These are phyloP conservation scores for Lagenaria siceraria DNA, from an alignment of 306 rosid genomes.

Conservation along the genomic window DNA sequence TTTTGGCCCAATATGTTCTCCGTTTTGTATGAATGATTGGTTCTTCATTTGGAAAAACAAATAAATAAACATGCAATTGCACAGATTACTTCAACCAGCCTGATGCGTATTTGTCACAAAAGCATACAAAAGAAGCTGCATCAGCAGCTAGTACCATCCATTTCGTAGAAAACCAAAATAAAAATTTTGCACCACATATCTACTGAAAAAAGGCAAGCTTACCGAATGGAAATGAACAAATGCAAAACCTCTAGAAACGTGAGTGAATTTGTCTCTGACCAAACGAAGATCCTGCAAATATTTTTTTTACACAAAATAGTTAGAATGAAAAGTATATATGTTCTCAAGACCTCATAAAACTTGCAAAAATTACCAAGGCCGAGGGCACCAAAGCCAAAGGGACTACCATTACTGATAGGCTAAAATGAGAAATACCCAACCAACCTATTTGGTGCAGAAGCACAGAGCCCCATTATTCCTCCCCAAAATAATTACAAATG, in stretches of 20 bases:
- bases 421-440: background rate
- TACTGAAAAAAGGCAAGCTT: slow-evolving; percentile 14
- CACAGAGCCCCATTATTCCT: background rate
- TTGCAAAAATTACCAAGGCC: background rate
- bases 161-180: background rate
- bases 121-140: background rate
- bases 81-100: background rate
- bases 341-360: background rate
- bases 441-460: background rate
- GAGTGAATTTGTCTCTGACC: slow-evolving; percentile 95
- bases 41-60: background rate
- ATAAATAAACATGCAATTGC: background rate
- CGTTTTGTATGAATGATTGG: too few relatives aligned
- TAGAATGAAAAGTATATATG: background rate
- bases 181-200: background rate
- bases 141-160: background rate
- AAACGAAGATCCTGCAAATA: slow-evolving; percentile 87
- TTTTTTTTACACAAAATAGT: background rate
- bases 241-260: slow-evolving; percentile 96
- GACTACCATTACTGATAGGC: background rate
- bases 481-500: background rate
- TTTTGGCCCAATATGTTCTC: too few relatives aligned
- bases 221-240: slow-evolving; percentile 97
- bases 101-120: background rate
- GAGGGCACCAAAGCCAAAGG: background rate